Percentiles rank a stretch among this genome's conserved stretches.
Evolutionary conservation across 176 grass and related monocot species (phyloP).

Genomic region (Eremochloa ophiuroides): DNA sequence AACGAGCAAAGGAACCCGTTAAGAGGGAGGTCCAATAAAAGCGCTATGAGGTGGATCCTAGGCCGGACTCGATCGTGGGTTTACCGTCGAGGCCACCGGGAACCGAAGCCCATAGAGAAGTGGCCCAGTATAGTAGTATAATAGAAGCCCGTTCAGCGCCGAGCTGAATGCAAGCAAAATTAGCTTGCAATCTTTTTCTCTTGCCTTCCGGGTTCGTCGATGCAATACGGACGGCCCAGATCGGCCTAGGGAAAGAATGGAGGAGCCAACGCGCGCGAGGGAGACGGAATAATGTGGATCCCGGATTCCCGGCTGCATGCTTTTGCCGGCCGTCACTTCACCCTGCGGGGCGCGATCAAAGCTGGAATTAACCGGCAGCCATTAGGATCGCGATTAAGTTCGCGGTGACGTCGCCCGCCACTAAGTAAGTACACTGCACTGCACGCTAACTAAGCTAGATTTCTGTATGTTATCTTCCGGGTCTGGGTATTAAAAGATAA

Average conservation of each 20-base stretch:
- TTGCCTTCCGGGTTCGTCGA: too few relatives aligned
- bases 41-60: too few relatives aligned
- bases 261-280: neutral
- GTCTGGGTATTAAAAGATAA: too few relatives aligned
- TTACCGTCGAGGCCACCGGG: too few relatives aligned
- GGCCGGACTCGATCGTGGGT: too few relatives aligned
- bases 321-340: neutral
- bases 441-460: neutral
- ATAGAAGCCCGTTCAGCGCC: too few relatives aligned
- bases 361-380: neutral
- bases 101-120: too few relatives aligned
- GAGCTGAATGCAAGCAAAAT: too few relatives aligned
- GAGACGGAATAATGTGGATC: neutral
- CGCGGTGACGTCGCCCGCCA: conserved; percentile 31
- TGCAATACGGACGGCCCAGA: neutral
- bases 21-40: too few relatives aligned
- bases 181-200: too few relatives aligned
- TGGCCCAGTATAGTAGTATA: too few relatives aligned
- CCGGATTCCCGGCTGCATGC: neutral
- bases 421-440: neutral
- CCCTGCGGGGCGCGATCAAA: neutral
- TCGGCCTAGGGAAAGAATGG: neutral
- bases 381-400: neutral
- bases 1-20: too few relatives aligned
- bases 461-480: conserved; percentile 21